Percentiles rank a stretch among this genome's conserved stretches.
phyloP scores from a whole-genome alignment of 140 eudicot genomes.

The Flaveria floridana region DNA sequence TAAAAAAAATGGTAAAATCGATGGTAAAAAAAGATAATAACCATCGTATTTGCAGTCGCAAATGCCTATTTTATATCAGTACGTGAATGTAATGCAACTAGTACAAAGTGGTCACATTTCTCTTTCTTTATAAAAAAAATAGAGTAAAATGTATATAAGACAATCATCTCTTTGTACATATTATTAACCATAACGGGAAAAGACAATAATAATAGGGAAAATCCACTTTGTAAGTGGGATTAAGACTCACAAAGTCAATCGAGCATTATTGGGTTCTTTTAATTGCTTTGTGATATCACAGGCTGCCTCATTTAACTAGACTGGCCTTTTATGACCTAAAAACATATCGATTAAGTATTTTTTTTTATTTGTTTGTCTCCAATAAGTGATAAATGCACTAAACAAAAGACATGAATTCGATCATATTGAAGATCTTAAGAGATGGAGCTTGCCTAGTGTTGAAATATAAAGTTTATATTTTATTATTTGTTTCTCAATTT shows the following conservation, averaged over 20 bases:
- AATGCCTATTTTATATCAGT: too few species aligned
- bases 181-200: constrained; percentile 37
- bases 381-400: neutral
- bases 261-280: constrained; percentile 42
- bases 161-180: constrained; percentile 33
- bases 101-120: neutral
- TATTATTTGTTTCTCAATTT: too few species aligned
- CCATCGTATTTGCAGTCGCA: too few species aligned
- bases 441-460: neutral
- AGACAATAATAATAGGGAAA: constrained; percentile 38
- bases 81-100: neutral
- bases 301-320: neutral
- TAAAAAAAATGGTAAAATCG: too few species aligned
- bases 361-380: neutral
- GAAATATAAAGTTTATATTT: too few species aligned
- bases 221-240: constrained; percentile 59
- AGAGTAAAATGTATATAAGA: constrained; percentile 1
- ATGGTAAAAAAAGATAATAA: too few species aligned
- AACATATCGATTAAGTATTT: neutral
- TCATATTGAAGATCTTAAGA: neutral
- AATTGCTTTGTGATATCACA: constrained; percentile 33
- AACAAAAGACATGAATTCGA: neutral
- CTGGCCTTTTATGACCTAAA: constrained; percentile 5
- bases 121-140: neutral
- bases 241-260: constrained; percentile 49